A percentile compares a stretch with the other conserved stretches of the same genome.
These are phyloP conservation scores for Pythium sukuiense DNA, from an alignment of 352 stramenopile species.

Conservation along the genomic window DNA sequence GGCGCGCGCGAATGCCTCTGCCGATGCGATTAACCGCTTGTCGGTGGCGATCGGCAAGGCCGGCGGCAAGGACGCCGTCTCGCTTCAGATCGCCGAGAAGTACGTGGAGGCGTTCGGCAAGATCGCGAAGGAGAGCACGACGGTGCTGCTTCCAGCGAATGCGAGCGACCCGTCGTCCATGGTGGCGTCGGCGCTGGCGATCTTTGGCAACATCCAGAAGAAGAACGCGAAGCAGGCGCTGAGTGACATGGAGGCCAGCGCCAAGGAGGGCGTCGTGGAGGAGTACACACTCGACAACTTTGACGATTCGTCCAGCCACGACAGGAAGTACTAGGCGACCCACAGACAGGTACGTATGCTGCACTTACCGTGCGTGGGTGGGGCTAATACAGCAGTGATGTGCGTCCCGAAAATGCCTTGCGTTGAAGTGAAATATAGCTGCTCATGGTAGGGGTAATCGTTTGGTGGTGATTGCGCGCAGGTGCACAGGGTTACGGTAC, in stretches of 20 bases:
- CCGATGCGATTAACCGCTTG: conserved; percentile 74
- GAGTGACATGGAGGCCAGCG: conserved; percentile 7
- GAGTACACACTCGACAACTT: conserved; percentile 74
- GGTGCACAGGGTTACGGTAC: background rate
- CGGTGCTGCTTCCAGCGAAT: conserved; percentile 79
- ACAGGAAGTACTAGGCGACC: conserved; percentile 10
- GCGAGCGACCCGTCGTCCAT: conserved; percentile 85
- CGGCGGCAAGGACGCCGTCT: conserved; percentile 78
- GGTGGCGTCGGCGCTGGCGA: conserved; percentile 87
- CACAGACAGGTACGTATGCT: background rate
- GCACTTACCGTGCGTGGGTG: too few species aligned
- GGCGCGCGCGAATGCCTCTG: conserved; percentile 78
- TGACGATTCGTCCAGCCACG: conserved; percentile 27
- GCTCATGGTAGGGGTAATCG: conserved; percentile 2
- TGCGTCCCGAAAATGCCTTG: background rate
- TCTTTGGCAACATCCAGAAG: conserved; percentile 89
- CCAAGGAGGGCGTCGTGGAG: conserved; percentile 24
- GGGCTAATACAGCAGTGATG: background rate
- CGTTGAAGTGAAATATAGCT: conserved; percentile 3
- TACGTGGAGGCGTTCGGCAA: conserved; percentile 91
- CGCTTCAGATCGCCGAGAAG: conserved; percentile 89
- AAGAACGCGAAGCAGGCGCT: conserved; percentile 41
- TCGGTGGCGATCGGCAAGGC: conserved; percentile 64
- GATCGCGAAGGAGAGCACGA: conserved; percentile 90
- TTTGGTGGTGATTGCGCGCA: background rate